Conservation (phyloP, 768 basidiomycete species). For the Suillus occidentalis region DNA sequence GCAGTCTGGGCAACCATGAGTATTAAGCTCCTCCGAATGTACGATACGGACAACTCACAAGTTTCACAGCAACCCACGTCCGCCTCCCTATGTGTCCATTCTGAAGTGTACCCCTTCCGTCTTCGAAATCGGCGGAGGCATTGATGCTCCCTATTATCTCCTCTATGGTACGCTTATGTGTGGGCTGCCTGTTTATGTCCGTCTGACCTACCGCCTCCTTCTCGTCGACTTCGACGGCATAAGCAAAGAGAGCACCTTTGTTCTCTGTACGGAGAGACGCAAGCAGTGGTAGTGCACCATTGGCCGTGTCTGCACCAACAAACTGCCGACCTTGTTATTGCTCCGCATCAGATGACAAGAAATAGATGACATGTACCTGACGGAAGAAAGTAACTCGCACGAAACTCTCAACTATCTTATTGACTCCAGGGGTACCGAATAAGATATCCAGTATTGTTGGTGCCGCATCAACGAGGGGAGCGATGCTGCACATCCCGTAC, state of each 20-base stretch:
- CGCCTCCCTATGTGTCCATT: conserved; percentile 40
- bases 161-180: conserved; percentile 63
- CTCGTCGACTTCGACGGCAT: conserved; percentile 84
- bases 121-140: conserved; percentile 81
- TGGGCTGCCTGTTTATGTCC: conserved; percentile 25
- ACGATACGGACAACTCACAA: conserved; percentile 45
- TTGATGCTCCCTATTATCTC: conserved; percentile 81
- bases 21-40: neutral
- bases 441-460: conserved; percentile 60
- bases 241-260: conserved; percentile 76
- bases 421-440: conserved; percentile 51
- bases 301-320: conserved; percentile 84
- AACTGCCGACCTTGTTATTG: conserved; percentile 49
- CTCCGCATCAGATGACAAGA: neutral
- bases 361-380: conserved; percentile 49
- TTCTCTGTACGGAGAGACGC: conserved; percentile 60
- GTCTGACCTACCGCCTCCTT: conserved; percentile 40
- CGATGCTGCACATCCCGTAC: conserved; percentile 78
- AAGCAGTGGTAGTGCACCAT: conserved; percentile 65
- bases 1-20: conserved; percentile 50
- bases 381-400: conserved; percentile 84
- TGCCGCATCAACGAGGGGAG: conserved; percentile 72
- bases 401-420: conserved; percentile 61
- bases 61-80: conserved; percentile 86
- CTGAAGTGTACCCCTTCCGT: conserved; percentile 30